Base-by-base conservation (phyloP, 2,329 filamentous ascomycete species). In the Talaromyces sp. region DNA sequence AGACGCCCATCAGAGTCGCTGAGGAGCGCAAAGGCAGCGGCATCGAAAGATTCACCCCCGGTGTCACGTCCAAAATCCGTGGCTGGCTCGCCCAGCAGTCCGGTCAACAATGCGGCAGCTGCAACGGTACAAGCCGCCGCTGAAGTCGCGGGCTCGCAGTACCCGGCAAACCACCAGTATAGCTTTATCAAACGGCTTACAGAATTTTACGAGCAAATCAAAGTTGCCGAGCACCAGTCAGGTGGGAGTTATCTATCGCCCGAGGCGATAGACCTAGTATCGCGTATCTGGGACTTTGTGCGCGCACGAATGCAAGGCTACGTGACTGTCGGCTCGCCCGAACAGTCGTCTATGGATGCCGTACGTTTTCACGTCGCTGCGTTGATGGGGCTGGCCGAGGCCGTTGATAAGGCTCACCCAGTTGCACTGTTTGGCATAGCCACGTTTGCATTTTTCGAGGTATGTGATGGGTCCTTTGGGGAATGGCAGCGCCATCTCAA, bases 361-460 rank as follows among this genome's bases (percentile, higher is more conserved):
- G 67, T 70, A 7, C 66, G 67, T 19, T 67, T 63, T 6, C 68
- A 70, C 61, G 68, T 78, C 0, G 68, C 71, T 0, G 75, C 74
- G 0, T 64, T 79, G 3, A 68, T 70, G 43, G 71, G 72, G 17
- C 69, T 79, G 11, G 77, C 73, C 60, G 69, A 73, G 46, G 73
- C 75, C 6, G 67, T 79, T 2, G 71, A 72, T 32, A 74, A 70
- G 0, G 75, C 74, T 1, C 72, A 79, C 35, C 77, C 77, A 0
- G 70, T 78, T 54, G 77, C 77, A 0, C 69, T 79, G 9, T 69
- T 79, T 4, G 77, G 76, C 1, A 79, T 79, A 19, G 76, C 76
- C 0, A 76, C 74, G 0, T 79, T 79, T 61, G 76, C 77, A 0
- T 74, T 79, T 35, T 75, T 79, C 27, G 77, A 79, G 12, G 76